Conservation (phyloP, 345 rosid genomes). For the Corymbia maculata region DNA sequence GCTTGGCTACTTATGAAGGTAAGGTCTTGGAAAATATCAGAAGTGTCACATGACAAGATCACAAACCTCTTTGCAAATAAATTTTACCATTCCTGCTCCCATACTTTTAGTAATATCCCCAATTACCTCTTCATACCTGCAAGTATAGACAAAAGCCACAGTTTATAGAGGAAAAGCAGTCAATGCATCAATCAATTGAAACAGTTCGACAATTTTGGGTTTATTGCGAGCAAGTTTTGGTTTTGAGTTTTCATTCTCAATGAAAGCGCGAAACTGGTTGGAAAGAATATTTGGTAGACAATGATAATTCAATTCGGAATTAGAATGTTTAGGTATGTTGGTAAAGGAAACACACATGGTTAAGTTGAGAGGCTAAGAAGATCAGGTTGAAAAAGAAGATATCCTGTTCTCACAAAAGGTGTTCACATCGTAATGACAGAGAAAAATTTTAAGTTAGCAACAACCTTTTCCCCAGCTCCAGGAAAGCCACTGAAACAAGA, state of each 20-base stretch:
- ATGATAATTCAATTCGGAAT: neutral
- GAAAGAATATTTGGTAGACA: neutral
- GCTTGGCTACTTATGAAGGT: neutral
- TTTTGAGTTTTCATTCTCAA: neutral
- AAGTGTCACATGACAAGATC: neutral
- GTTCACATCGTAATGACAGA: neutral
- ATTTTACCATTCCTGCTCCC: constrained; percentile 98
- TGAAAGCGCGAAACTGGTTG: neutral
- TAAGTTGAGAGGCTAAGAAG: neutral
- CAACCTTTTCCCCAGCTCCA: constrained; percentile 72
- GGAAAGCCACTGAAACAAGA: constrained; percentile 67
- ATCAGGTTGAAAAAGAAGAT: no score
- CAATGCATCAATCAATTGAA: neutral
- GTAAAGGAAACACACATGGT: neutral
- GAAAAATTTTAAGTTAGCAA: neutral
- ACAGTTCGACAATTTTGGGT: neutral
- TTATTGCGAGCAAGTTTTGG: no score
- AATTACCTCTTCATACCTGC: constrained; percentile 75
- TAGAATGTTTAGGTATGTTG: neutral
- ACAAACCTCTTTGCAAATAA: constrained; percentile 81
- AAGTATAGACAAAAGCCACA: neutral
- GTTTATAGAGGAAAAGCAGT: neutral
- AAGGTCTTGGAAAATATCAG: neutral
- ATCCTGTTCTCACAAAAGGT: neutral
- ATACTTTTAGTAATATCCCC: constrained; percentile 70